A percentile compares a stretch with the other conserved stretches of the same genome.
Evolutionary conservation across 176 grass and related monocot species (phyloP).

Genomic region (Elaeis guineensis): DNA sequence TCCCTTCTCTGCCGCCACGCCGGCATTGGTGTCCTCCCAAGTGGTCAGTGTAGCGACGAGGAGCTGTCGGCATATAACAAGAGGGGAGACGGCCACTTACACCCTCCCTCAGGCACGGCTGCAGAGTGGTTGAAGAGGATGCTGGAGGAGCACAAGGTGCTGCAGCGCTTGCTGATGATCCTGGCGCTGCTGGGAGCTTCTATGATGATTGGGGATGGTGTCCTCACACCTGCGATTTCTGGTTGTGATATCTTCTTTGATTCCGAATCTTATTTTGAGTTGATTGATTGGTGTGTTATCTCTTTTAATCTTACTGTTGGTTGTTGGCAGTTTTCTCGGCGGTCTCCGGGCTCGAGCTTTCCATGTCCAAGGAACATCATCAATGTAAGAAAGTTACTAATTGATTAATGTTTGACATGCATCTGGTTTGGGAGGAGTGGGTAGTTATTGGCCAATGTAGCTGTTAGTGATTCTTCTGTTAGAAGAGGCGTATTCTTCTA

Average conservation of each 20-base stretch:
- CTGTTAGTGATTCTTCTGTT: too few species aligned
- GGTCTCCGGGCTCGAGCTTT: conserved; percentile 88
- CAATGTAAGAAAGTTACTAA: conserved; percentile 52
- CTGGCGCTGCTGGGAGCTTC: conserved; percentile 74
- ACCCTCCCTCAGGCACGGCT: background rate
- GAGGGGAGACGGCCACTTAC: conserved; percentile 15
- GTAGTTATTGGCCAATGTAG: too few species aligned
- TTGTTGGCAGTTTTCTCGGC: conserved; percentile 80
- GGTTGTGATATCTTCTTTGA: conserved; percentile 20
- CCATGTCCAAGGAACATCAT: conserved; percentile 85
- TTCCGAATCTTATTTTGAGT: too few species aligned
- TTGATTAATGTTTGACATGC: too few species aligned
- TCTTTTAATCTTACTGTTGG: too few species aligned
- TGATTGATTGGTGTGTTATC: too few species aligned
- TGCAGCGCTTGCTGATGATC: conserved; percentile 63
- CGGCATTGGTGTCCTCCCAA: conserved; percentile 62
- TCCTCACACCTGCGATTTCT: conserved; percentile 92
- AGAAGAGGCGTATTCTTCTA: too few species aligned
- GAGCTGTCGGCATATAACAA: conserved; percentile 23
- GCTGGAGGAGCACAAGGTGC: conserved; percentile 62
- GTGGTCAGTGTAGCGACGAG: conserved; percentile 46
- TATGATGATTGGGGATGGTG: conserved; percentile 95
- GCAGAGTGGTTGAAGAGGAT: conserved; percentile 33
- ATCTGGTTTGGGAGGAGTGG: too few species aligned
- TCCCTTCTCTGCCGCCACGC: conserved; percentile 90